Conservation (phyloP, 768 basidiomycete genomes). For the Termitomyces sp. region DNA sequence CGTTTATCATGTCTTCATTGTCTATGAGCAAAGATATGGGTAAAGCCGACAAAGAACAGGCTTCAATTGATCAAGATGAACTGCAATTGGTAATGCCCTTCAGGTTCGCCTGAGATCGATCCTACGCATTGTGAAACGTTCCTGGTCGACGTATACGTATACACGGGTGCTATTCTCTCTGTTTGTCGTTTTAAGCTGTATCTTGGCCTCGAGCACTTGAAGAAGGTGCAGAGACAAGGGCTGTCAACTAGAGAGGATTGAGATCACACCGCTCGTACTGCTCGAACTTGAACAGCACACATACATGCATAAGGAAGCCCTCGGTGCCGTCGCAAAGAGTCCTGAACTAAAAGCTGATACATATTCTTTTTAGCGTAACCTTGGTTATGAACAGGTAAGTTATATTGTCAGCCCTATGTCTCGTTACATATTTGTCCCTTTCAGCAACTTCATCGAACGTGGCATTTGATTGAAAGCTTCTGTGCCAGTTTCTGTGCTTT, state of each 20-base stretch:
- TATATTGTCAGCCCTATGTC: neutral
- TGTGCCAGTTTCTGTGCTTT: slow-evolving; percentile 85
- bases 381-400: slow-evolving; percentile 78
- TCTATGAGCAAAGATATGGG: slow-evolving; percentile 17
- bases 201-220: slow-evolving; percentile 16
- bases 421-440: slow-evolving; percentile 7
- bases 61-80: slow-evolving; percentile 31
- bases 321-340: slow-evolving; percentile 30
- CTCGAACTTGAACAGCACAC: slow-evolving; percentile 58
- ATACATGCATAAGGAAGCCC: slow-evolving; percentile 94
- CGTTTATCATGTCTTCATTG: slow-evolving; percentile 16
- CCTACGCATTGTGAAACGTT: slow-evolving; percentile 19
- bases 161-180: slow-evolving; percentile 81
- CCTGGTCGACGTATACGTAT: too few species aligned
- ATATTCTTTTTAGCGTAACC: slow-evolving; percentile 44
- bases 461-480: slow-evolving; percentile 81
- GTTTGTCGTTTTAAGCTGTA: slow-evolving; percentile 17
- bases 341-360: slow-evolving; percentile 43
- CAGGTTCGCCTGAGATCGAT: slow-evolving; percentile 21
- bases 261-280: slow-evolving; percentile 98
- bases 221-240: slow-evolving; percentile 15
- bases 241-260: slow-evolving; percentile 47
- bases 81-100: slow-evolving; percentile 38
- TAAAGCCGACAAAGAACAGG: slow-evolving; percentile 20
- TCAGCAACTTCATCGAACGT: slow-evolving; percentile 82